Evolutionary conservation across 2,329 filamentous ascomycete genomes (phyloP), one percentile per base, ranked within the genome.

Genomic region (Balansia obtecta): DNA sequence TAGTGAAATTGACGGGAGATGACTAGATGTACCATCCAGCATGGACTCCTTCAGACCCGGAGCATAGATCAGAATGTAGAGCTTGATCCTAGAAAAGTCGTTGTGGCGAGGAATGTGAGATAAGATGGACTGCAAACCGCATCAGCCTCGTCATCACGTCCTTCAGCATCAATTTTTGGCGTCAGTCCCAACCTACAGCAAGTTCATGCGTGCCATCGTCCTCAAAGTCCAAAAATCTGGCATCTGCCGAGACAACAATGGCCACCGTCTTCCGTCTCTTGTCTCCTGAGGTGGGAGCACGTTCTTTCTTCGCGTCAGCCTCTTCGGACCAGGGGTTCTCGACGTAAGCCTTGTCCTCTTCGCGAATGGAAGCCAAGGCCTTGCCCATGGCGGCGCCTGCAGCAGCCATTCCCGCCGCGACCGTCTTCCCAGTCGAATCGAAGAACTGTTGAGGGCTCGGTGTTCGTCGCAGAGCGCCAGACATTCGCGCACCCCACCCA

Each of bases 271-370:
- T 93, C 60, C 80, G 79, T 59, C 74, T 76, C 60, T 72, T 79
- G 48, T 63, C 53, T 52, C 65, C 58, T 38, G 70, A 57, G 37
- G 65, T 42, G 51, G 64, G 51, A 52, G 62, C 57, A 49, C 70
- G 71, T 50, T 75, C 71, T 57, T 71, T 71, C 61, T 85, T 80
- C 46, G 85, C 77, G 58, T 87, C 84, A 20, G 85, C 87, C 69
- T 96, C 90, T 65, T 96, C 89, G 13, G 85, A 89, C 91, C 91
- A 96, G 48, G 88, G 82, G 63, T 88, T 86, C 65, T 96, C 91
- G 55, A 82, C 83, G 64, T 85, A 93, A 48, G 85, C 85, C 62
- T 81, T 83, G 62, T 90, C 86, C 62, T 94, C 89, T 64, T 95
- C 87, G 50, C 86, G 79, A 56, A 94, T 93, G 15, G 86, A 83